Evolutionary conservation across 164 flowering plant species (phyloP).

Genomic region (Vitis rotundifolia): DNA sequence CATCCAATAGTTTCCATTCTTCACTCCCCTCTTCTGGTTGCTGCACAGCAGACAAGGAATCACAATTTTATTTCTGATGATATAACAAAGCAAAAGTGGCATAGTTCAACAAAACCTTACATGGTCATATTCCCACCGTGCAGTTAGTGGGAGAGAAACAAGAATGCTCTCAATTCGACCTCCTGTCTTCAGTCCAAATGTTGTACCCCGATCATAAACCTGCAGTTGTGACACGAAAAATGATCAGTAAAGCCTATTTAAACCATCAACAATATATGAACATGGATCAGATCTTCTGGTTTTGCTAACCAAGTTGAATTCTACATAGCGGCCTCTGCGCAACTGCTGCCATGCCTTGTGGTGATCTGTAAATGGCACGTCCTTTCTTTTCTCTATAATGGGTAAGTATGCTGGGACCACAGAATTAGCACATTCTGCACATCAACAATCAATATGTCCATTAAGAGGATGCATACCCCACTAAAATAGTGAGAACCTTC

Average conservation of each 20-base stretch:
- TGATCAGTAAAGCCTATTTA: not conserved
- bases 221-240: constrained; percentile 15
- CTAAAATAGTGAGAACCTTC: not conserved
- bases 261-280: no score
- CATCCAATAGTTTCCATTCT: constrained; percentile 96
- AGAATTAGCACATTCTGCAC: constrained; percentile 91
- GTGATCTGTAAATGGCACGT: constrained; percentile 65
- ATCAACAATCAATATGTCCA: constrained; percentile 4
- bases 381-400: constrained; percentile 77
- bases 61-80: not conserved
- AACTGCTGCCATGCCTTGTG: constrained; percentile 96
- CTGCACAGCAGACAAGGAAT: constrained; percentile 40
- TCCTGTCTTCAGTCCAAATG: constrained; percentile 97
- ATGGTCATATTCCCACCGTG: constrained; percentile 98
- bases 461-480: not conserved
- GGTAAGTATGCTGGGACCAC: constrained; percentile 94
- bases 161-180: constrained; percentile 97
- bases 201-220: constrained; percentile 99
- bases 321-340: constrained; percentile 93
- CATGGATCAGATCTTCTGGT: not conserved
- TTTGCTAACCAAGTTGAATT: constrained; percentile 85
- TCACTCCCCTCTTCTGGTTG: constrained; percentile 92
- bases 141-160: constrained; percentile 91
- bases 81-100: not conserved
- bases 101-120: constrained; percentile 40